Evolutionary conservation across 2,329 filamentous ascomycete genomes (phyloP), one percentile per base, ranked within the genome.

Genomic region (Drechslerella coelobrocha): DNA sequence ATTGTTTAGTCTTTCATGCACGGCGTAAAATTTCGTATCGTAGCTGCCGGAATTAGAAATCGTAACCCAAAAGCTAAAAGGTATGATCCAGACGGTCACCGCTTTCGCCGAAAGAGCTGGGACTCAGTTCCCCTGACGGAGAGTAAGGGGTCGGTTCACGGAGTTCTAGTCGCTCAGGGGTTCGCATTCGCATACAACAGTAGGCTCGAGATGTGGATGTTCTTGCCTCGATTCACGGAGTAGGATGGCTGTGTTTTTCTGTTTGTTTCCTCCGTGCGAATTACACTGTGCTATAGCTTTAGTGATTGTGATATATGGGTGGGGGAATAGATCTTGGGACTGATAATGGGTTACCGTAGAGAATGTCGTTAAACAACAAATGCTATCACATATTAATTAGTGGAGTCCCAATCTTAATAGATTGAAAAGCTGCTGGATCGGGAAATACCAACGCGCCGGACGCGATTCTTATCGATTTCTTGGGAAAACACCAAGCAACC

Each of bases 181-280:
- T 21, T 66, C 23, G 17, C 29, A 19, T 43, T 50, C 47, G 48
- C 10, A 8, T 45, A 45, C 41, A 6, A 17, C 14, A 17, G 41
- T 4, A 14, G 34, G 34, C 12, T 14, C 12, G 4, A 39, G 34
- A 39, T 5, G 34, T 31, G 24, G n/a, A n/a, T n/a, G n/a, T n/a
- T 34, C 34, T 48, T 57, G 51, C 60, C 48, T 53, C 54, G 61
- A 59, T 48, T 39, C 55, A 61, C 50, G 50, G 63, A 61, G 48
- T n/a, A 34, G 45, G 34, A 41, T 19, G 12, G 27, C 24, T 14
- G 34, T 3, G 17, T 4, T 39, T 39, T 34, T 39, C 17, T n/a
- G 34, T 39, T 39, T 39, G 34, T 39, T 39, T 39, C 5, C 12
- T n/a, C 34, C 17, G 34, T 39, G 34, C 4, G 12, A 6, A 39